These are phyloP conservation scores for Juglanconis oblonga DNA, from an alignment of 2,329 filamentous ascomycete genomes.

Conservation along the genomic window DNA sequence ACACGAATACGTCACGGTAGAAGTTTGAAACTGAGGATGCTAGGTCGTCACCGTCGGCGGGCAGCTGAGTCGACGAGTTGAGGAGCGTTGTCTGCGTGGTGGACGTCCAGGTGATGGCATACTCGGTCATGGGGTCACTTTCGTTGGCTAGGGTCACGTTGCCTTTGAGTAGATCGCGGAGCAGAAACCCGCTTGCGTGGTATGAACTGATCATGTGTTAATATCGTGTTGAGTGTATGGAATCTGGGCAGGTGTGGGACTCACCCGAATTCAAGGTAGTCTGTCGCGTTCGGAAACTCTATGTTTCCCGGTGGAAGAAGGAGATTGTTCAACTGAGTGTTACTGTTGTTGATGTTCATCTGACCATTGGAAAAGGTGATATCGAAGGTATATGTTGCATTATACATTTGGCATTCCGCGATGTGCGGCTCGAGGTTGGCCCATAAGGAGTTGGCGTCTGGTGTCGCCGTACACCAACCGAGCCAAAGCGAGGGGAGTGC, in stretches of 20 bases:
- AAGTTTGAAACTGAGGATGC: constrained; percentile 1
- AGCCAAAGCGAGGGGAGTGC: constrained; percentile 17
- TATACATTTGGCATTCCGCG: constrained; percentile 16
- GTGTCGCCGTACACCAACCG: constrained; percentile 12
- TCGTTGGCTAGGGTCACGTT: constrained; percentile 13
- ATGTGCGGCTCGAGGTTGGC: constrained; percentile 9
- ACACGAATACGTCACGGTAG: constrained; percentile 16
- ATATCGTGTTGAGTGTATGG: background rate
- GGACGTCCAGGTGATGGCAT: constrained; percentile 2
- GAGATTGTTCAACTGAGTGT: background rate
- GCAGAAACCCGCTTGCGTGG: constrained; percentile 16
- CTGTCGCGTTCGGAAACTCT: constrained; percentile 5
- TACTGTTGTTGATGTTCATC: constrained; percentile 6
- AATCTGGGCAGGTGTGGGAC: background rate
- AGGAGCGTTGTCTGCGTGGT: constrained; percentile 13
- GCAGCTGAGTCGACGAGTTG: constrained; percentile 4
- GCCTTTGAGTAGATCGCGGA: constrained; percentile 13
- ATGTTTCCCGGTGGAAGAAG: constrained; percentile 9
- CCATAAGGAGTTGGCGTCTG: constrained; percentile 6
- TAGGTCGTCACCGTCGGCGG: constrained; percentile 4
- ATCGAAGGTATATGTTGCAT: constrained; percentile 14
- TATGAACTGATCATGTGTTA: constrained; percentile 1
- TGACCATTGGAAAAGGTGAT: constrained; percentile 9
- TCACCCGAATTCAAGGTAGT: constrained; percentile 19
- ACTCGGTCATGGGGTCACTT: constrained; percentile 6